These are phyloP conservation scores for Nothophaeocryptopus gaeumannii DNA, from an alignment of 2,329 filamentous ascomycete species.

Conservation along the genomic window DNA sequence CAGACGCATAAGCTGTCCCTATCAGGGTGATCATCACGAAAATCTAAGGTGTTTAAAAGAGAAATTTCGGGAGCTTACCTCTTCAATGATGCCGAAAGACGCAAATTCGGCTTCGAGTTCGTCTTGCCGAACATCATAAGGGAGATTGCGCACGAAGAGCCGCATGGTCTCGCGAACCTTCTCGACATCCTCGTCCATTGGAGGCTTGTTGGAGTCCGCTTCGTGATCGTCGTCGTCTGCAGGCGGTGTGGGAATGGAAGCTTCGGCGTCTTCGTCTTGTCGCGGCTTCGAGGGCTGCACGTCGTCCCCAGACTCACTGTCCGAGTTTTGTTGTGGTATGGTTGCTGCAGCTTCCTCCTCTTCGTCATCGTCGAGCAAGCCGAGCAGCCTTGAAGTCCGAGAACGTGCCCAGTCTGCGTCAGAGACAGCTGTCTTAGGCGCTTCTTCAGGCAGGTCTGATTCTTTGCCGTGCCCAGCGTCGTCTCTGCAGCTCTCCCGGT, in stretches of 20 bases:
- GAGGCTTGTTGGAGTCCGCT: slow-evolving; percentile 34
- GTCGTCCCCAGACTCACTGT: slow-evolving; percentile 19
- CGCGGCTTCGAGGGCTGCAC: not conserved
- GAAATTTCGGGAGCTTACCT: slow-evolving; percentile 63
- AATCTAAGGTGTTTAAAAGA: slow-evolving; percentile 22
- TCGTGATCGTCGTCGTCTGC: slow-evolving; percentile 37
- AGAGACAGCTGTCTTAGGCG: slow-evolving; percentile 51
- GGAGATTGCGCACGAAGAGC: slow-evolving; percentile 84
- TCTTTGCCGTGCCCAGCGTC: not conserved
- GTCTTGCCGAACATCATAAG: slow-evolving; percentile 74
- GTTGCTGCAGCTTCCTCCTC: slow-evolving; percentile 12
- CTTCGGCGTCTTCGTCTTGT: slow-evolving; percentile 6
- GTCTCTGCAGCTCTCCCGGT: slow-evolving; percentile 19
- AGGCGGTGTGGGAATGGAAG: slow-evolving; percentile 28
- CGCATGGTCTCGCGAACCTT: slow-evolving; percentile 70
- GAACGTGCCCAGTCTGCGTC: slow-evolving; percentile 92
- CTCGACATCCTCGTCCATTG: slow-evolving; percentile 50
- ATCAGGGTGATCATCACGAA: slow-evolving; percentile 95
- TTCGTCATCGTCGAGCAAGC: slow-evolving; percentile 72
- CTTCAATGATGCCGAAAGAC: slow-evolving; percentile 72
- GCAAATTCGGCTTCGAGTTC: slow-evolving; percentile 72
- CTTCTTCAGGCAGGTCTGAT: not conserved
- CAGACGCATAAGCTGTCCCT: slow-evolving; percentile 98
- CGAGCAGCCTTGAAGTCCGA: slow-evolving; percentile 79
- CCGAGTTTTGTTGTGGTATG: slow-evolving; percentile 17